Percentiles rank a stretch among this genome's conserved stretches.
Evolutionary conservation across 805 yeast species (phyloP).

Genomic region (Jamesozyma rosinii): DNA sequence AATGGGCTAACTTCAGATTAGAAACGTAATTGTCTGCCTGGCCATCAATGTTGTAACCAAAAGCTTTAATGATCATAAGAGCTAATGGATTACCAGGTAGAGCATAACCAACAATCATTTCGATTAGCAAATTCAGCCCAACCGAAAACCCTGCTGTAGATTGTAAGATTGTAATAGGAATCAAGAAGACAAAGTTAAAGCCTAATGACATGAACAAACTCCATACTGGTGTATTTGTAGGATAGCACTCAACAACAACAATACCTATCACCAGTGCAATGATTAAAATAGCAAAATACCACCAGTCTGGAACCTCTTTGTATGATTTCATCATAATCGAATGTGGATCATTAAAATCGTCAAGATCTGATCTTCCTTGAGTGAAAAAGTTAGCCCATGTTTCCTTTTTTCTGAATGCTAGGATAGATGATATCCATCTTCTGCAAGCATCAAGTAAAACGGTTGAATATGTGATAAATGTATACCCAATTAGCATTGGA

Average conservation of each 20-base stretch:
- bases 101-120: conserved; percentile 49
- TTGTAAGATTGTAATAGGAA: conserved; percentile 41
- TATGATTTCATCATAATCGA: conserved; percentile 48
- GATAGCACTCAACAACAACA: conserved; percentile 34
- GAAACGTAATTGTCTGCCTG: conserved; percentile 56
- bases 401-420: conserved; percentile 9
- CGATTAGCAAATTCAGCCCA: conserved; percentile 45
- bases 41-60: conserved; percentile 50
- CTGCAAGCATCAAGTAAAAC: conserved; percentile 33
- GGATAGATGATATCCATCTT: conserved; percentile 15
- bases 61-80: conserved; percentile 42
- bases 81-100: conserved; percentile 49
- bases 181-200: conserved; percentile 41
- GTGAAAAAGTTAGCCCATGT: conserved; percentile 26
- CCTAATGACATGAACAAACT: conserved; percentile 45
- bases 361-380: conserved; percentile 22
- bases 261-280: conserved; percentile 35
- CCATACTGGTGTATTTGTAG: conserved; percentile 50
- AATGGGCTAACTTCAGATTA: conserved; percentile 49
- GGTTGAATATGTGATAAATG: conserved; percentile 38
- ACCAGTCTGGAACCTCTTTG: conserved; percentile 67
- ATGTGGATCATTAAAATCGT: conserved; percentile 41
- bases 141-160: conserved; percentile 41
- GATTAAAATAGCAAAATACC: conserved; percentile 34
- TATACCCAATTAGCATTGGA: conserved; percentile 46